Evolutionary conservation across 176 grass and related monocot genomes (phyloP).

Genomic region (Lolium rigidum): DNA sequence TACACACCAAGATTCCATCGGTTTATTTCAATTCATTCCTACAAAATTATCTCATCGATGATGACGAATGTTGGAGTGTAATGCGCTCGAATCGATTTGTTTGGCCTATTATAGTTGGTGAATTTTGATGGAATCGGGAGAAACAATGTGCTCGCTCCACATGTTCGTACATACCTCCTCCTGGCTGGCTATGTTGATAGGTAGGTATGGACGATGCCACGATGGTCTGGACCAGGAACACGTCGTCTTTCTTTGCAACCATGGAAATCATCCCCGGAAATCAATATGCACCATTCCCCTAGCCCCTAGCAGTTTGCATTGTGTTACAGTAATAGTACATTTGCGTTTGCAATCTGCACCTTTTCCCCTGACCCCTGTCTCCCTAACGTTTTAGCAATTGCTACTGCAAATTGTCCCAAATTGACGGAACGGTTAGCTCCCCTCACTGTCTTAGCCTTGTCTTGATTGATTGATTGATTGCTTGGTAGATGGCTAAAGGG

Average conservation of each 20-base stretch:
- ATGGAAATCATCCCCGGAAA: neutral
- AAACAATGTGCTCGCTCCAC: neutral
- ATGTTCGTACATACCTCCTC: neutral
- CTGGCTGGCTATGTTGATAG: neutral
- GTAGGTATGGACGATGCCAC: neutral
- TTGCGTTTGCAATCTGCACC: neutral
- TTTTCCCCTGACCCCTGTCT: neutral
- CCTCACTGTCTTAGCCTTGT: neutral
- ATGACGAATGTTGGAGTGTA: neutral
- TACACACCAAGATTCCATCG: constrained; percentile 21
- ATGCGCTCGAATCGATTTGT: neutral
- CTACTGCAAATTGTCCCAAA: neutral
- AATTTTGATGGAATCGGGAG: constrained; percentile 28
- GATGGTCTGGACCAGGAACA: neutral
- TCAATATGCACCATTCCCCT: neutral
- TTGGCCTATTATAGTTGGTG: neutral
- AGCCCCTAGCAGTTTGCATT: neutral
- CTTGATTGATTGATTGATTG: neutral
- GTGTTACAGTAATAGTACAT: neutral
- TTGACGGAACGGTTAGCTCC: constrained; percentile 12
- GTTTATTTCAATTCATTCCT: constrained; percentile 22
- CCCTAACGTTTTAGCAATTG: neutral
- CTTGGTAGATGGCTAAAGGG: too few relatives aligned
- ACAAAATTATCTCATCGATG: neutral
- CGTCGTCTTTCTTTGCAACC: neutral